These are phyloP conservation scores for Yamadazyma nakazawae DNA, from an alignment of 805 yeast genomes.

Conservation along the genomic window DNA sequence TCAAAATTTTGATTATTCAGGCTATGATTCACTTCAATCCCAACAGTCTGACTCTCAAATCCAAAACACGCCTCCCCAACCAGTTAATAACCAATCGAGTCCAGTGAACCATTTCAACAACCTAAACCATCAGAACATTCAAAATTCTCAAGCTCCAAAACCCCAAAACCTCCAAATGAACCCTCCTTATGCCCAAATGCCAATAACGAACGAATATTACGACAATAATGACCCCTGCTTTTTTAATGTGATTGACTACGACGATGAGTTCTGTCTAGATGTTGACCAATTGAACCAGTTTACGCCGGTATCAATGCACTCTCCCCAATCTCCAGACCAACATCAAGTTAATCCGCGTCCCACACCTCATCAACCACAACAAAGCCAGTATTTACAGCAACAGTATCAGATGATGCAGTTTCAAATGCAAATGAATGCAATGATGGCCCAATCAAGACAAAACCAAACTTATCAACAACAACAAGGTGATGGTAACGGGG, in stretches of 20 bases:
- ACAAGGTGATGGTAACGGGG: conserved; percentile 2
- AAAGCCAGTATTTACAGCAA: conserved; percentile 1
- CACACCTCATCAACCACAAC: conserved; percentile 5
- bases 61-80: not conserved
- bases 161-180: not conserved
- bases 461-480: conserved; percentile 2
- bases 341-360: conserved; percentile 3
- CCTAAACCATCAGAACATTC: not conserved
- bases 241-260: conserved; percentile 26
- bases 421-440: conserved; percentile 8
- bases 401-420: conserved; percentile 7
- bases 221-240: conserved; percentile 8
- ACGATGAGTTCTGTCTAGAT: conserved; percentile 43
- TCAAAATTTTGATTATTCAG: not conserved
- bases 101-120: not conserved
- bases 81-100: not conserved
- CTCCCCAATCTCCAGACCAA: conserved; percentile 4
- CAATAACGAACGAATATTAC: conserved; percentile 5
- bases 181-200: conserved; percentile 6
- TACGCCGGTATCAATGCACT: conserved; percentile 2
- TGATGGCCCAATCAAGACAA: conserved; percentile 1
- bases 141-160: not conserved
- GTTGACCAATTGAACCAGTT: conserved; percentile 34
- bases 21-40: not conserved
- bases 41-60: not conserved